Conservation (phyloP, 345 rosid species). For the Hibiscus tridactylites region DNA sequence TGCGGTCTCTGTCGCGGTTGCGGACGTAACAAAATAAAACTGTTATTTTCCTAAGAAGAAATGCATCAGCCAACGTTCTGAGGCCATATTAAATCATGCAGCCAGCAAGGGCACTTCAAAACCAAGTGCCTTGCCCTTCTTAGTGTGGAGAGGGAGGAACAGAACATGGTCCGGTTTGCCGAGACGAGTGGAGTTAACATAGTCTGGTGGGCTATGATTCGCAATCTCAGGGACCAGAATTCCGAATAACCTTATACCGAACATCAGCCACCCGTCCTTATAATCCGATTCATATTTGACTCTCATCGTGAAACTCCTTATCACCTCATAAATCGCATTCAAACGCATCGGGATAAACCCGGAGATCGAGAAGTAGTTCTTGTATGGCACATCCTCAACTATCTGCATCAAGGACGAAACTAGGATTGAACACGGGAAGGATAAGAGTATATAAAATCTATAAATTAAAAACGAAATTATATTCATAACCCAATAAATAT, state of each 20-base stretch:
- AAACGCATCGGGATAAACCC: slow-evolving; percentile 18
- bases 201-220: slow-evolving; percentile 30
- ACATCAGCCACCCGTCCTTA: slow-evolving; percentile 28
- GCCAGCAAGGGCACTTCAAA: neutral
- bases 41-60: neutral
- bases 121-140: neutral
- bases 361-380: slow-evolving; percentile 38
- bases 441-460: too few species aligned
- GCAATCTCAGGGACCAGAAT: slow-evolving; percentile 25
- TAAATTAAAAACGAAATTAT: too few species aligned
- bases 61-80: too few species aligned
- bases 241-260: slow-evolving; percentile 17
- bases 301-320: slow-evolving; percentile 48
- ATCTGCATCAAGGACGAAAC: too few species aligned
- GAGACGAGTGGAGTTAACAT: slow-evolving; percentile 30
- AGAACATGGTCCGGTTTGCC: neutral
- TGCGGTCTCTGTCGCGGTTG: too few species aligned
- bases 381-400: slow-evolving; percentile 19
- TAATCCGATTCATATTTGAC: slow-evolving; percentile 14
- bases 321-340: slow-evolving; percentile 36
- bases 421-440: too few species aligned
- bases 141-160: neutral
- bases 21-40: too few species aligned
- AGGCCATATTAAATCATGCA: neutral
- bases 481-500: too few species aligned